phyloP scores from a whole-genome alignment of 1,139 yeast genomes.

The Pichia sp. region DNA sequence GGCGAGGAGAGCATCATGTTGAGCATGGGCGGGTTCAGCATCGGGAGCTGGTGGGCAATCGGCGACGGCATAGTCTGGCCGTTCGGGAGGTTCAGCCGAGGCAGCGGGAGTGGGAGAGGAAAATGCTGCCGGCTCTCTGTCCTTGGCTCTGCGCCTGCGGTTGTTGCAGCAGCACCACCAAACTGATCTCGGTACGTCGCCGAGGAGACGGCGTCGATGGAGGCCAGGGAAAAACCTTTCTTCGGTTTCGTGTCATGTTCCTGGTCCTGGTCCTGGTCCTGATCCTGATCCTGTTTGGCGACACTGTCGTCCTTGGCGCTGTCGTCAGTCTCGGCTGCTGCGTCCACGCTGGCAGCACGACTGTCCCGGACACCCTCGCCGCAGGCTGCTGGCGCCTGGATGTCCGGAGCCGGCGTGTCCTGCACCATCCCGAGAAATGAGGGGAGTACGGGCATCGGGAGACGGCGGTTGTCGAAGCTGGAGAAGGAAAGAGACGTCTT shows the following conservation, averaged over 20 bases:
- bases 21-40: background rate
- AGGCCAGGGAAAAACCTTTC: too few relatives aligned
- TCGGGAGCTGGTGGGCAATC: background rate
- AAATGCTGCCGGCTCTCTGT: background rate
- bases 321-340: too few relatives aligned
- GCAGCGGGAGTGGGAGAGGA: conserved; percentile 1
- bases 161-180: too few relatives aligned
- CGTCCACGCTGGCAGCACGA: too few relatives aligned
- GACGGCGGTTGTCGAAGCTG: conserved; percentile 8
- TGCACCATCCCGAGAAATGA: background rate
- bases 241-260: too few relatives aligned
- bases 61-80: background rate
- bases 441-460: conserved; percentile 5
- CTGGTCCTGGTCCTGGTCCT: too few relatives aligned
- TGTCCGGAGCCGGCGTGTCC: background rate
- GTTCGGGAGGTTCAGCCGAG: background rate
- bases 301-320: too few relatives aligned
- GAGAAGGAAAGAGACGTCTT: background rate
- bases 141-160: too few relatives aligned
- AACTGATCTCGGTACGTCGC: background rate
- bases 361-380: too few relatives aligned
- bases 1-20: background rate
- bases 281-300: too few relatives aligned
- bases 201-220: too few relatives aligned
- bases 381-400: too few relatives aligned